These are phyloP conservation scores for Diaporthe vaccinii DNA, from an alignment of 2,329 filamentous ascomycete genomes.

Conservation along the genomic window DNA sequence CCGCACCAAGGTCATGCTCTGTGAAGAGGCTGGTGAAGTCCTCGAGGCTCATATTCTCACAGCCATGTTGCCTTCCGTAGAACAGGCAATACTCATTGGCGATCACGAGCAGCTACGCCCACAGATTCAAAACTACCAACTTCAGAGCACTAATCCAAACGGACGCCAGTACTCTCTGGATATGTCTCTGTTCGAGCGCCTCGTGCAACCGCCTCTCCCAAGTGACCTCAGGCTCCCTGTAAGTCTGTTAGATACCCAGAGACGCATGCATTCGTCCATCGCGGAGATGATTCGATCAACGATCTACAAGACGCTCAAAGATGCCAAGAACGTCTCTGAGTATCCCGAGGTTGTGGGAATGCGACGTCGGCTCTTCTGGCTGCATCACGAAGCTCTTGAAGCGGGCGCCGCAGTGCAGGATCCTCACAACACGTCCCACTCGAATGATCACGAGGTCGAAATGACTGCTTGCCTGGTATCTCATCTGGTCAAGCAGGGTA, in stretches of 20 bases:
- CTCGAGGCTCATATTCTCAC: slow-evolving; percentile 74
- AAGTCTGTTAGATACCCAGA: slow-evolving; percentile 56
- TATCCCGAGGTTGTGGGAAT: slow-evolving; percentile 68
- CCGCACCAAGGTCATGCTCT: slow-evolving; percentile 69
- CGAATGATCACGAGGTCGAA: slow-evolving; percentile 72
- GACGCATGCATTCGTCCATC: slow-evolving; percentile 76
- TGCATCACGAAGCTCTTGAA: slow-evolving; percentile 69
- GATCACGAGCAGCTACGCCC: slow-evolving; percentile 75
- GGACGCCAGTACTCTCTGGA: slow-evolving; percentile 68
- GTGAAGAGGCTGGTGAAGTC: slow-evolving; percentile 78
- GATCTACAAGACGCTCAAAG: slow-evolving; percentile 68
- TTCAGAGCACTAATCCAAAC: slow-evolving; percentile 63
- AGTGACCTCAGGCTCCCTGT: slow-evolving; percentile 23
- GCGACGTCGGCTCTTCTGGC: slow-evolving; percentile 69
- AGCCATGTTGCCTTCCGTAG: slow-evolving; percentile 68
- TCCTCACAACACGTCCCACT: slow-evolving; percentile 59
- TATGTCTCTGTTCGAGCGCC: slow-evolving; percentile 72
- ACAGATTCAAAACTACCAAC: slow-evolving; percentile 66
- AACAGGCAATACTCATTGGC: slow-evolving; percentile 75
- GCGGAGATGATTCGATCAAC: slow-evolving; percentile 69
- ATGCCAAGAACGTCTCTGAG: slow-evolving; percentile 55
- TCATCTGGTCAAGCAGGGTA: slow-evolving; percentile 75
- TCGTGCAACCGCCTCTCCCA: slow-evolving; percentile 51
- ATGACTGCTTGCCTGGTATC: slow-evolving; percentile 74
- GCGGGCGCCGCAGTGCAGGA: slow-evolving; percentile 49